These are phyloP conservation scores for Narthecium ossifragum DNA, from an alignment of 106 monocot genomes.

Conservation along the genomic window DNA sequence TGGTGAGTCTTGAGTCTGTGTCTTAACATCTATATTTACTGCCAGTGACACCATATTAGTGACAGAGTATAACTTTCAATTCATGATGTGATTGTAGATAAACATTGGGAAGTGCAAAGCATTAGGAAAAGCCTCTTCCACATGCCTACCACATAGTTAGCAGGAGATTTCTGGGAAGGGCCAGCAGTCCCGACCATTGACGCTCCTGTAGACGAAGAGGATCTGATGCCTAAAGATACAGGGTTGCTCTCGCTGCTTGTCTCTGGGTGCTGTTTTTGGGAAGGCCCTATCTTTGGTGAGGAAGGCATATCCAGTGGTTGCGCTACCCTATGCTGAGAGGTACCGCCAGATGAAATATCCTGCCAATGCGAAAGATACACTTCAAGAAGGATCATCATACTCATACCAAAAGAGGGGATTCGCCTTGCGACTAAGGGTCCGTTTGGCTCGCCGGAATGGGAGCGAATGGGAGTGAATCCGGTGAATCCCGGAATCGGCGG, in stretches of 20 bases:
- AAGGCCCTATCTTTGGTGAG: constrained; percentile 15
- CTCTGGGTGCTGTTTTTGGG: constrained; percentile 8
- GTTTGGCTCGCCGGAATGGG: no score
- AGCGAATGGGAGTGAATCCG: no score
- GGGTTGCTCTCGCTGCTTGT: constrained; percentile 5
- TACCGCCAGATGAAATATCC: constrained; percentile 8
- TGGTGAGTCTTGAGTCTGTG: constrained; percentile 7
- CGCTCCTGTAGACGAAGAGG: constrained; percentile 9
- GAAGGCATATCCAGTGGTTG: constrained; percentile 10
- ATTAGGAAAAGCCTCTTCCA: background rate
- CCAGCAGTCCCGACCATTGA: background rate
- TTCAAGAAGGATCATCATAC: no score
- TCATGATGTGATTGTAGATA: no score
- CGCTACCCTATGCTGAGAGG: background rate
- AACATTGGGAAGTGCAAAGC: background rate
- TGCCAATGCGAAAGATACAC: background rate
- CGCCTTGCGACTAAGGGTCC: no score
- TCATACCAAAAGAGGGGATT: no score
- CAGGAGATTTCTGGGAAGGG: constrained; percentile 3
- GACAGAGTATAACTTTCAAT: no score
- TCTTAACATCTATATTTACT: background rate
- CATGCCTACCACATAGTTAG: constrained; percentile 11
- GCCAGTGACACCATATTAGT: background rate
- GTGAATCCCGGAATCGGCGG: no score
- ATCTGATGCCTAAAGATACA: constrained; percentile 4